phyloP scores from a whole-genome alignment of 176 grass and related monocot species.

The Musa acuminata region DNA sequence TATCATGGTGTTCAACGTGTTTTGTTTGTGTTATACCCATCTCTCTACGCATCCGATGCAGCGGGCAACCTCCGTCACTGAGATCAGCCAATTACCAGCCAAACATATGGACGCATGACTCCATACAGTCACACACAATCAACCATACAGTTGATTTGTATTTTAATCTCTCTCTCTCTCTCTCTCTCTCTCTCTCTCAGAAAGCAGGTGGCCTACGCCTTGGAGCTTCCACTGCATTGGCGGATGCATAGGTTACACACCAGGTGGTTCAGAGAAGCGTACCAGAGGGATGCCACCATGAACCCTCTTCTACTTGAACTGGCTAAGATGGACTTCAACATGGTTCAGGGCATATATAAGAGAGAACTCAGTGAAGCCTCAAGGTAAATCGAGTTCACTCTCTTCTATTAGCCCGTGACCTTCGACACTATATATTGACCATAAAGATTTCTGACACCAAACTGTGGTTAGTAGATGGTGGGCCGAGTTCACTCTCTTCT shows the following conservation, averaged over 20 bases:
- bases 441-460: no score
- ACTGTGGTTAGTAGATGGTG: conserved; percentile 19
- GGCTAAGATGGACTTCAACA: conserved; percentile 29
- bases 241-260: conserved; percentile 16
- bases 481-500: not conserved
- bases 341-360: conserved; percentile 14
- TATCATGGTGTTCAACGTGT: no score
- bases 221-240: conserved; percentile 31
- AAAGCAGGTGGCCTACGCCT: conserved; percentile 12
- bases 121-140: conserved; percentile 7
- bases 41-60: no score
- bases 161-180: not conserved
- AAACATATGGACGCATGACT: conserved; percentile 17
- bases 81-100: not conserved
- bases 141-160: not conserved
- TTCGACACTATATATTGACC: not conserved
- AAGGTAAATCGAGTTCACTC: conserved; percentile 13
- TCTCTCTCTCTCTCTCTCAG: not conserved
- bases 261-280: conserved; percentile 20
- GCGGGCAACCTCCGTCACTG: no score
- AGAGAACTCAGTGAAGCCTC: conserved; percentile 22
- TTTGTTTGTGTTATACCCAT: no score
- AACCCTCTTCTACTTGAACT: conserved; percentile 16
- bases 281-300: conserved; percentile 7
- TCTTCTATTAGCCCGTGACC: not conserved